Evolutionary conservation across 805 yeast genomes (phyloP).

Genomic region (Cyberlindnera xylosilytica): DNA sequence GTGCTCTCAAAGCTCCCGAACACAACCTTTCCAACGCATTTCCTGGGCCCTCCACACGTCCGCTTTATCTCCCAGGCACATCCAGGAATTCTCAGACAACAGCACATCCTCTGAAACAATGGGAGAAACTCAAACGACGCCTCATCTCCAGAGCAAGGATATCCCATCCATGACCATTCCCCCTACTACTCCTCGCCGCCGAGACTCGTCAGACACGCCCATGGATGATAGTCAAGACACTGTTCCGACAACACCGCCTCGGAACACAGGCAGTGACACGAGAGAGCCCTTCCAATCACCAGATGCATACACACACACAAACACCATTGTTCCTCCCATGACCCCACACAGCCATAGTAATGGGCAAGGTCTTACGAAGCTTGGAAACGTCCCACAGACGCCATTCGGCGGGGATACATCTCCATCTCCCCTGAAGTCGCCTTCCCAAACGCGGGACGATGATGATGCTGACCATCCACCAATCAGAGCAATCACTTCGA

Average conservation of each 20-base stretch:
- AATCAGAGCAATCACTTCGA: slow-evolving; percentile 37
- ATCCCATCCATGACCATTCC: background rate
- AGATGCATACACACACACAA: slow-evolving; percentile 15
- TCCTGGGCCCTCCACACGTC: no score
- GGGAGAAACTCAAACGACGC: background rate
- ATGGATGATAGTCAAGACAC: slow-evolving; percentile 1
- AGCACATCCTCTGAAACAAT: no score
- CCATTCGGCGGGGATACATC: slow-evolving; percentile 13
- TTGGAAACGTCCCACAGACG: slow-evolving; percentile 26
- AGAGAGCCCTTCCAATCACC: slow-evolving; percentile 18
- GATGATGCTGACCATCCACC: slow-evolving; percentile 32
- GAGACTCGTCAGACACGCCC: background rate
- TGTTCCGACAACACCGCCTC: slow-evolving; percentile 26
- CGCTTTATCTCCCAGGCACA: no score
- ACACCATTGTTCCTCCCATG: slow-evolving; percentile 18
- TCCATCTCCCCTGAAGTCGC: slow-evolving; percentile 27
- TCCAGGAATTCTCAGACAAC: no score
- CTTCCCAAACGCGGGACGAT: slow-evolving; percentile 19
- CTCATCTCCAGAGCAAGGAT: background rate
- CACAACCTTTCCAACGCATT: no score
- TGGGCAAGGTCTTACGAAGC: slow-evolving; percentile 1
- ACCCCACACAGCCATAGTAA: slow-evolving; percentile 19
- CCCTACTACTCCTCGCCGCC: slow-evolving; percentile 15
- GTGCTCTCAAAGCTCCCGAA: no score
- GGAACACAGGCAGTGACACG: background rate